A percentile compares a stretch with the other conserved stretches of the same genome.
Conservation (phyloP, 768 basidiomycete genomes). For the Psilocybe cyanescens region DNA sequence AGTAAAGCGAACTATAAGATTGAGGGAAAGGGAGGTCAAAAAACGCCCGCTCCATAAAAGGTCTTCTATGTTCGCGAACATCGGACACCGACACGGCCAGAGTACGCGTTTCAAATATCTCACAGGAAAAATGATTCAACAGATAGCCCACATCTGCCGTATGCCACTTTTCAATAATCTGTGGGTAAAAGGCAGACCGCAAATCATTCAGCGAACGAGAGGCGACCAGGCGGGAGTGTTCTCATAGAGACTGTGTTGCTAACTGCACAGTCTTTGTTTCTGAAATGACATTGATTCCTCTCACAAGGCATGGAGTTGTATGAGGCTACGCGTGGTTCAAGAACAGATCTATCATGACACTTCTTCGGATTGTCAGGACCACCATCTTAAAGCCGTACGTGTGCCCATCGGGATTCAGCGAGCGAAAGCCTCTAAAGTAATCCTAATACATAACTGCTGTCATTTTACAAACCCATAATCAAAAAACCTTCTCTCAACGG, state of each 20-base stretch:
- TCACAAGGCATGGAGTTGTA: neutral
- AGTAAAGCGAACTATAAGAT: neutral
- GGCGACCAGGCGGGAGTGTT: neutral
- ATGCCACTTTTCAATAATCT: neutral
- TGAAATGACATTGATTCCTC: neutral
- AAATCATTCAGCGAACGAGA: neutral
- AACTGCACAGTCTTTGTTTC: neutral
- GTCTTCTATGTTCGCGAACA: neutral
- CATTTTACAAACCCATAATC: neutral
- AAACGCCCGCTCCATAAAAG: neutral
- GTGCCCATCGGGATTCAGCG: neutral
- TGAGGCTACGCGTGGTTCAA: neutral
- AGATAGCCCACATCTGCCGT: neutral
- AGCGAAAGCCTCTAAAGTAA: neutral
- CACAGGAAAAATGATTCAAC: neutral
- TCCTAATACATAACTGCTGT: neutral
- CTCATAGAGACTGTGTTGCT: neutral
- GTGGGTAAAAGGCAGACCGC: neutral
- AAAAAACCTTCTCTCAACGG: neutral
- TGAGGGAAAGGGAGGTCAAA: neutral
- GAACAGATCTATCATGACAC: neutral
- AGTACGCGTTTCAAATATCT: neutral
- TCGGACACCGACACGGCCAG: neutral
- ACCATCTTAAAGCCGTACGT: neutral
- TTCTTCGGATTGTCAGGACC: neutral